Evolutionary conservation across 2,329 filamentous ascomycete genomes (phyloP), one percentile per base, ranked within the genome.

Genomic region (Coniochaeta sp.): DNA sequence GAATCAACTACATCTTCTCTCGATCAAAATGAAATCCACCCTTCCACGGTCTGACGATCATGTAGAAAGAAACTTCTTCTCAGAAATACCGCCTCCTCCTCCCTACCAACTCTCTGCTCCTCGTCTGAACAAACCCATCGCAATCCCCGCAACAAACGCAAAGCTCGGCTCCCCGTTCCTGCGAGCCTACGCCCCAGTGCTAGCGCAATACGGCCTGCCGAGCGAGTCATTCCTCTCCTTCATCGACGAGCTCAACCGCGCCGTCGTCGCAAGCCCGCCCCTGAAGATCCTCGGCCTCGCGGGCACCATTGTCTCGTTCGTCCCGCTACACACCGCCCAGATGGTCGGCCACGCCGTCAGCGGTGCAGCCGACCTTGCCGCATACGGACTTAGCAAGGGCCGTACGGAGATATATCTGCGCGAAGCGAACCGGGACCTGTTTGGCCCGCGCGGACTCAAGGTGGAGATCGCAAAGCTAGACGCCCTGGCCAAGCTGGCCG

Each of bases 321-420:
- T 67, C n/a, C 65, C 65, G 1, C 50, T 62, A 16, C 59, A 60
- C 26, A 67, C 65, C 5, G 60, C 63, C 1, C 64, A 66, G 52
- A 59, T 66, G 17, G 63, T 64, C 5, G 31, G 31, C 6, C 31
- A 11, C 31, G 31, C 31, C 31, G 31, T 33, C 31, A 11, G 31
- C 6, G 31, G 6, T 6, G 31, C 31, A 6, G 61, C 62, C 6
- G 58, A 60, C 12, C 19, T 63, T 3, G 47, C 59, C 7, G 64
- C 59, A 1, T 55, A 59, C 40, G 64, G 57, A 11, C 24, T 67
- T 22, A 61, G 60, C 22, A 65, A 67, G 34, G 61, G 65, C 3
- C 58, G 60, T n/a, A 62, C 64, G 5, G 64, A 65, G 54, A 52
- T 63, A 26, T 43, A 62, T 14, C 60, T 67, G 6, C 58, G 59